phyloP scores from a whole-genome alignment of 768 basidiomycete species.

The Psilocybe azurescens region DNA sequence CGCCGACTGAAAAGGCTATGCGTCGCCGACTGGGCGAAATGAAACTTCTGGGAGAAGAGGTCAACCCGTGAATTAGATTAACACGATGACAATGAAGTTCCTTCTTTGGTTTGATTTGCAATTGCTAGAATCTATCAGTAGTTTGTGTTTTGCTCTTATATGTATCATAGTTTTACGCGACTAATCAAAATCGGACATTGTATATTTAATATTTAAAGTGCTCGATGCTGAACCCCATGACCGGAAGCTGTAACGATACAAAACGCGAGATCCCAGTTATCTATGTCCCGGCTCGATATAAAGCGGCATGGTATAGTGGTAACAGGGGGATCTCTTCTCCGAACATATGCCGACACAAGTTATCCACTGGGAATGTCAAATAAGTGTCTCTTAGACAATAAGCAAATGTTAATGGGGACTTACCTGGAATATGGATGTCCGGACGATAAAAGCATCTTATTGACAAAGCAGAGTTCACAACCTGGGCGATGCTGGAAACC shows the following conservation, averaged over 20 bases:
- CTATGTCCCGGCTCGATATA: slow-evolving; percentile 45
- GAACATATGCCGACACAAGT: slow-evolving; percentile 33
- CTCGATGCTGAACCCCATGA: neutral
- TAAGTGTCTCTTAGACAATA: neutral
- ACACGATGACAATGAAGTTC: neutral
- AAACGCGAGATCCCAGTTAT: slow-evolving; percentile 63
- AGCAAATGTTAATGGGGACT: slow-evolving; percentile 15
- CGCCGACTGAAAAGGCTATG: slow-evolving; percentile 92
- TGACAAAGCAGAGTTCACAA: slow-evolving; percentile 35
- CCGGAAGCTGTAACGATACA: slow-evolving; percentile 38
- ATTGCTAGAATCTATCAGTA: slow-evolving; percentile 4
- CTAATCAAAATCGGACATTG: slow-evolving; percentile 13
- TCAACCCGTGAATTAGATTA: slow-evolving; percentile 42
- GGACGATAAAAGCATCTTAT: slow-evolving; percentile 53
- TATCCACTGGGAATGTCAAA: slow-evolving; percentile 22
- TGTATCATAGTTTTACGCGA: slow-evolving; percentile 8
- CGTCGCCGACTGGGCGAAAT: slow-evolving; percentile 80
- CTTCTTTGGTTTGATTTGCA: slow-evolving; percentile 8
- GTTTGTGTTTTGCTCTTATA: slow-evolving; percentile 4
- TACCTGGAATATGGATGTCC: slow-evolving; percentile 33
- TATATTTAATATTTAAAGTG: neutral
- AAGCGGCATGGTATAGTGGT: slow-evolving; percentile 58
- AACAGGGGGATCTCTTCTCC: slow-evolving; percentile 34
- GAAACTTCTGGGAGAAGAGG: slow-evolving; percentile 72
- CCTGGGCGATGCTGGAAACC: slow-evolving; percentile 9